These are phyloP conservation scores for Plasmodium malariae DNA, from an alignment of 169 alveolate genomes.

Conservation along the genomic window DNA sequence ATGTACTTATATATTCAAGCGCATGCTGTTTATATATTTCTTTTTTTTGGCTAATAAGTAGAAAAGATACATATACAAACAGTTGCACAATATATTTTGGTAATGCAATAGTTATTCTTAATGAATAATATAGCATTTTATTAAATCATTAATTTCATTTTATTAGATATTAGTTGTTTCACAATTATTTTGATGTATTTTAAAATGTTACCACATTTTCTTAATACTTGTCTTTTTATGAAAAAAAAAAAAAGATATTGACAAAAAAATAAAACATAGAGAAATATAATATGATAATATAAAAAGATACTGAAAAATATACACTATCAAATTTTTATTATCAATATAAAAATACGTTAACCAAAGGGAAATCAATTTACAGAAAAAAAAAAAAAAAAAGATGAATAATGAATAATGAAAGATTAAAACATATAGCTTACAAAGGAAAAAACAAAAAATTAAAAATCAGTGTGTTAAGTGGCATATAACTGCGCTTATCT, in stretches of 20 bases:
- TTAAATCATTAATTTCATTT: not conserved
- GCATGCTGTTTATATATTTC: not conserved
- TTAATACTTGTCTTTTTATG: conserved; percentile 7
- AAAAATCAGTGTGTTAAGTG: conserved; percentile 6
- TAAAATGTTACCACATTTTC: conserved; percentile 16
- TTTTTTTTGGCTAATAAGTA: not conserved
- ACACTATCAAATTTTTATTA: conserved; percentile 7
- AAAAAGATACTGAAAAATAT: not conserved
- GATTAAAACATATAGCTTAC: conserved; percentile 15
- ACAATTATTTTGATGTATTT: conserved; percentile 16
- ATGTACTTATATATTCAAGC: not conserved
- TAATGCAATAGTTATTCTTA: not conserved
- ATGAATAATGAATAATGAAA: not conserved
- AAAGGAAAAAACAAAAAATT: conserved; percentile 25
- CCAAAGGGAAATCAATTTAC: not conserved
- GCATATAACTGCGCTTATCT: not conserved
- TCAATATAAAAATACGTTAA: conserved; percentile 11
- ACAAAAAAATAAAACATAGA: not conserved
- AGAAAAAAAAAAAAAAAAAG: conserved; percentile 5
- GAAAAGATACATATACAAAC: not conserved
- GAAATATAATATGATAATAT: not conserved
- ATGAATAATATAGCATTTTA: not conserved
- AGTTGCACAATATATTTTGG: not conserved
- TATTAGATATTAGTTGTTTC: not conserved
- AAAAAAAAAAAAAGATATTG: conserved; percentile 11